Conservation (phyloP, 2,329 filamentous ascomycete species). For the Fusarium praegraminearum region DNA sequence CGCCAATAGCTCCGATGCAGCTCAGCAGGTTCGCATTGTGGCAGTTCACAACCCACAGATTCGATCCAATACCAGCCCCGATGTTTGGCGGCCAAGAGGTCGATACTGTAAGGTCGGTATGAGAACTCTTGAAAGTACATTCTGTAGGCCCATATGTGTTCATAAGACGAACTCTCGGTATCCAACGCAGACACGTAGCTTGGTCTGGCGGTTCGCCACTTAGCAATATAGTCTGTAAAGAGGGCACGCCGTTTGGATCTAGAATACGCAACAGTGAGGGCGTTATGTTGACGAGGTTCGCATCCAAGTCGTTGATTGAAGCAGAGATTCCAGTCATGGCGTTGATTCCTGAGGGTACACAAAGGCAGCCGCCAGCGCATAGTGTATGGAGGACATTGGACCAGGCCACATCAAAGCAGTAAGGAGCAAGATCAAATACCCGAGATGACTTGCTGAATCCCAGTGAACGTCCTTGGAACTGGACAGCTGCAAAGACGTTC, state of each 20-base stretch:
- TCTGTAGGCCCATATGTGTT: background rate
- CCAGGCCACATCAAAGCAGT: background rate
- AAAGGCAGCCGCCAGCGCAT: background rate
- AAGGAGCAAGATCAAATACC: background rate
- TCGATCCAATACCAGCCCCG: background rate
- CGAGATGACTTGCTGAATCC: background rate
- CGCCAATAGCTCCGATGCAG: background rate
- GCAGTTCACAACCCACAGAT: background rate
- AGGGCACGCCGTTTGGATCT: background rate
- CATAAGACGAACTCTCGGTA: background rate
- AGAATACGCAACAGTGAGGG: background rate
- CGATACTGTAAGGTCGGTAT: too few relatives aligned
- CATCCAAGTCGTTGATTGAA: background rate
- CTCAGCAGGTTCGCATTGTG: background rate
- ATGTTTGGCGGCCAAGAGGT: background rate
- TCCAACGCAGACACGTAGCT: background rate
- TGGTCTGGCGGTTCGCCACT: background rate
- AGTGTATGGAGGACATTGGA: background rate
- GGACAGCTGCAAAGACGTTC: background rate
- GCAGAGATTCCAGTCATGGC: background rate
- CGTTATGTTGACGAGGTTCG: background rate
- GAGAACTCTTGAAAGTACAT: background rate
- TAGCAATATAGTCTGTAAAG: background rate
- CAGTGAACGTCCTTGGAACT: background rate
- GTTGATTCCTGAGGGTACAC: background rate